phyloP scores from a whole-genome alignment of 2,329 filamentous ascomycete species.

The Epichloe amarillans region DNA sequence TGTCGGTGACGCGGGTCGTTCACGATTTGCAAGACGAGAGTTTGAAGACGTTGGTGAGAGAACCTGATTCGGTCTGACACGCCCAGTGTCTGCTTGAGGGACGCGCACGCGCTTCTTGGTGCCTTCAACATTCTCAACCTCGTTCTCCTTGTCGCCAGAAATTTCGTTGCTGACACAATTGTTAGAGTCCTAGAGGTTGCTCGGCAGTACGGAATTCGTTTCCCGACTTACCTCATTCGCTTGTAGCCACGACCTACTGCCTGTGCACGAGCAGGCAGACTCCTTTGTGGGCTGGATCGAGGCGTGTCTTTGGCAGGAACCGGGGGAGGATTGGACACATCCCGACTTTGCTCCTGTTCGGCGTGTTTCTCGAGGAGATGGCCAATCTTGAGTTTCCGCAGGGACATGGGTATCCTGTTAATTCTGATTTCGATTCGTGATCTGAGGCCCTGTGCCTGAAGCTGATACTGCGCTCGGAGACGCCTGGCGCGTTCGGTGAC shows the following conservation, averaged over 20 bases:
- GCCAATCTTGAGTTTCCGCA: slow-evolving; percentile 70
- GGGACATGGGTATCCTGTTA: slow-evolving; percentile 72
- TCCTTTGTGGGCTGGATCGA: slow-evolving; percentile 23
- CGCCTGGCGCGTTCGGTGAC: slow-evolving; percentile 81
- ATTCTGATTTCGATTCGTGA: slow-evolving; percentile 85
- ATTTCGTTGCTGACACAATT: slow-evolving; percentile 43
- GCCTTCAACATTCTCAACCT: slow-evolving; percentile 41
- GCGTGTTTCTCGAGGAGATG: slow-evolving; percentile 51
- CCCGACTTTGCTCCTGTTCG: slow-evolving; percentile 31
- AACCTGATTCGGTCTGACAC: slow-evolving; percentile 39
- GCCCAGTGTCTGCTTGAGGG: slow-evolving; percentile 25
- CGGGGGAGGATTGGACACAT: slow-evolving; percentile 29
- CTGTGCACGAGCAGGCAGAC: slow-evolving; percentile 11
- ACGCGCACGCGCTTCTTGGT: slow-evolving; percentile 54
- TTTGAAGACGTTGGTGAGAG: slow-evolving; percentile 77
- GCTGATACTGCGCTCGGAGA: slow-evolving; percentile 74
- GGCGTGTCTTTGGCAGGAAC: slow-evolving; percentile 37
- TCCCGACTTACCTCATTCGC: slow-evolving; percentile 33
- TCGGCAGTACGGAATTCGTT: background rate
- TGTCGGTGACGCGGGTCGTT: slow-evolving; percentile 34
- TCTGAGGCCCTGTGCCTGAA: slow-evolving; percentile 74
- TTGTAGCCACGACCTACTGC: slow-evolving; percentile 26
- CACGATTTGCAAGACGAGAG: slow-evolving; percentile 46
- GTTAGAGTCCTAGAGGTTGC: slow-evolving; percentile 2
- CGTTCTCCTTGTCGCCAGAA: slow-evolving; percentile 66